phyloP scores from a whole-genome alignment of 768 basidiomycete species.

The Cystobasidium ongulense region DNA sequence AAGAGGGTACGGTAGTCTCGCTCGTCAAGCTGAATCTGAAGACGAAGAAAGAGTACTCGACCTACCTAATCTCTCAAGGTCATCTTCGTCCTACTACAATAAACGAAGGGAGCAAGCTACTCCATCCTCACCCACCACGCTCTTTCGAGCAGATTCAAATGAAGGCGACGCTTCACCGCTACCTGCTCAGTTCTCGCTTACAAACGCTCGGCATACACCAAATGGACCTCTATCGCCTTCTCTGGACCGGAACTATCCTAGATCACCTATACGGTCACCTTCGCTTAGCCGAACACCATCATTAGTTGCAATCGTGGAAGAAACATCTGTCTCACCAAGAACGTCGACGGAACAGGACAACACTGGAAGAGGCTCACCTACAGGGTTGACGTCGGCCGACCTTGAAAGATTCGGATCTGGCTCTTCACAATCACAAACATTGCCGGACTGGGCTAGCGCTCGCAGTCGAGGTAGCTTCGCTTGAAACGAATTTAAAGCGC shows the following conservation, averaged over 20 bases:
- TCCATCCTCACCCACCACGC: not conserved
- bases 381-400: not conserved
- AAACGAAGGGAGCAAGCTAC: not conserved
- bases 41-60: constrained; percentile 12
- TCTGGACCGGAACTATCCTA: not conserved
- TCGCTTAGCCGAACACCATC: constrained; percentile 19
- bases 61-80: not conserved
- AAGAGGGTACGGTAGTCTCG: not conserved
- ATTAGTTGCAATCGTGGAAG: constrained; percentile 19
- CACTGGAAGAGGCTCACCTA: not conserved
- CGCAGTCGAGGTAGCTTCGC: no score
- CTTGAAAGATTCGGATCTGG: not conserved
- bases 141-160: not conserved
- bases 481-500: no score
- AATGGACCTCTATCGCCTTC: not conserved
- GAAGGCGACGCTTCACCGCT: constrained; percentile 13
- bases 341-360: not conserved
- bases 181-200: not conserved
- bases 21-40: not conserved
- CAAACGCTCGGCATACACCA: not conserved
- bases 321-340: constrained; percentile 13
- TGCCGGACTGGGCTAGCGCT: constrained; percentile 21
- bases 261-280: constrained; percentile 19
- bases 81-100: not conserved
- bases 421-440: not conserved